These are phyloP conservation scores for Coniferiporia weirii DNA, from an alignment of 1,284 basidiomycete genomes.

Conservation along the genomic window DNA sequence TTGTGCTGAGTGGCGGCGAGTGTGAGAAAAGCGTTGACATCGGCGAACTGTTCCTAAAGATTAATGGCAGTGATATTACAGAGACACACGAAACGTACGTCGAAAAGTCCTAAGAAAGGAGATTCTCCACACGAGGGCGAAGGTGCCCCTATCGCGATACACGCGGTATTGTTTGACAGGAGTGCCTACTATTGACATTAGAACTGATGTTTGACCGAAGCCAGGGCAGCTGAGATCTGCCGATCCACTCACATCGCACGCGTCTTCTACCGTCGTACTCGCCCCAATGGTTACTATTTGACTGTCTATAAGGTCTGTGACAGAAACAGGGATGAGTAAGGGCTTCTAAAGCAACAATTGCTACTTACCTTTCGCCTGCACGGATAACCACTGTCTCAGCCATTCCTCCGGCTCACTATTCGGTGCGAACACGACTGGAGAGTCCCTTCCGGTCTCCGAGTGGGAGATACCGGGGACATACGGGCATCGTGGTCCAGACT, in stretches of 20 bases:
- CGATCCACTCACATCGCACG: conserved; percentile 57
- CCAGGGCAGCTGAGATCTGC: not conserved
- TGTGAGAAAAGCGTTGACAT: conserved; percentile 77
- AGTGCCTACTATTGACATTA: conserved; percentile 41
- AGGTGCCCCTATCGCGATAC: conserved; percentile 54
- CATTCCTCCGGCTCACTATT: conserved; percentile 49
- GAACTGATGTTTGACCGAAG: not conserved
- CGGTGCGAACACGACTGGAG: conserved; percentile 28
- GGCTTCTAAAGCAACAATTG: not conserved
- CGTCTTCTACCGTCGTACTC: conserved; percentile 68
- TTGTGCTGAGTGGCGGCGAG: conserved; percentile 73
- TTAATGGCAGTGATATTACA: not conserved
- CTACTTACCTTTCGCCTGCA: conserved; percentile 48
- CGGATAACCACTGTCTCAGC: conserved; percentile 49
- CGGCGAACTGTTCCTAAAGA: conserved; percentile 51
- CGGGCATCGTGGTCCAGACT: not conserved
- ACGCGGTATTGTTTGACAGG: conserved; percentile 54
- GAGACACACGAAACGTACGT: conserved; percentile 41
- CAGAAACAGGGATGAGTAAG: not conserved
- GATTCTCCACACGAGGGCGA: conserved; percentile 25
- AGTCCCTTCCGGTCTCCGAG: conserved; percentile 19
- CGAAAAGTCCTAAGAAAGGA: conserved; percentile 62
- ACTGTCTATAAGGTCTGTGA: conserved; percentile 58
- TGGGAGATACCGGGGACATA: not conserved
- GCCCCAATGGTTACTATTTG: conserved; percentile 58